Conservation (phyloP, 192 early-diverging fungal genomes). For the Umbelopsis ramanniana region DNA sequence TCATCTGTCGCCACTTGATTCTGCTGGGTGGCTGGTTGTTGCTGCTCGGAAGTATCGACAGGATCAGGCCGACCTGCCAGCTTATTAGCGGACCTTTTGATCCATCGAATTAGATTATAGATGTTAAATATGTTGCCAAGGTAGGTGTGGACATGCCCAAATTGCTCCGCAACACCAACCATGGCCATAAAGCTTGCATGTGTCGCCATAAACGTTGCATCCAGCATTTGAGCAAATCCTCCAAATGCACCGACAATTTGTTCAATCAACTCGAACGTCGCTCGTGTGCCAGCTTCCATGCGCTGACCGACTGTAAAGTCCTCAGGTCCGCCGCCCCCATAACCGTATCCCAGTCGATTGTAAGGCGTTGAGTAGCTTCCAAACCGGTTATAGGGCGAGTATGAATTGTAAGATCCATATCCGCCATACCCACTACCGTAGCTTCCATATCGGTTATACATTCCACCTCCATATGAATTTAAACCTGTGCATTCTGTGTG, state of each 20-base stretch:
- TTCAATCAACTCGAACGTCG: slow-evolving; percentile 88
- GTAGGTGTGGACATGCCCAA: slow-evolving; percentile 84
- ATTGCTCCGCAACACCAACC: slow-evolving; percentile 94
- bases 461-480: slow-evolving; percentile 24
- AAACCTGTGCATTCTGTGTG: neutral
- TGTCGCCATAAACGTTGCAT: slow-evolving; percentile 93
- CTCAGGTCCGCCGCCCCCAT: slow-evolving; percentile 60
- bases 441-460: slow-evolving; percentile 26
- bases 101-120: slow-evolving; percentile 69
- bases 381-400: slow-evolving; percentile 42
- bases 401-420: slow-evolving; percentile 43
- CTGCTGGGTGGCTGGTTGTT: neutral
- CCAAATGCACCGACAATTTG: slow-evolving; percentile 91
- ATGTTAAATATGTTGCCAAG: slow-evolving; percentile 79
- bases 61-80: slow-evolving; percentile 67
- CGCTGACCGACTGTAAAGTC: slow-evolving; percentile 71
- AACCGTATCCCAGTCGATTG: slow-evolving; percentile 48
- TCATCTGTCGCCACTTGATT: neutral
- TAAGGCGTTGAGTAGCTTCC: slow-evolving; percentile 42
- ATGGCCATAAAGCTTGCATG: slow-evolving; percentile 89
- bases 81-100: slow-evolving; percentile 62
- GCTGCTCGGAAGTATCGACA: slow-evolving; percentile 67
- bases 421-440: slow-evolving; percentile 53
- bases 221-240: slow-evolving; percentile 94
- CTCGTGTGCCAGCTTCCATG: slow-evolving; percentile 84